Percentiles rank a stretch among this genome's conserved stretches.
phyloP scores from a whole-genome alignment of 768 basidiomycete species.

The Russula dissimulans region DNA sequence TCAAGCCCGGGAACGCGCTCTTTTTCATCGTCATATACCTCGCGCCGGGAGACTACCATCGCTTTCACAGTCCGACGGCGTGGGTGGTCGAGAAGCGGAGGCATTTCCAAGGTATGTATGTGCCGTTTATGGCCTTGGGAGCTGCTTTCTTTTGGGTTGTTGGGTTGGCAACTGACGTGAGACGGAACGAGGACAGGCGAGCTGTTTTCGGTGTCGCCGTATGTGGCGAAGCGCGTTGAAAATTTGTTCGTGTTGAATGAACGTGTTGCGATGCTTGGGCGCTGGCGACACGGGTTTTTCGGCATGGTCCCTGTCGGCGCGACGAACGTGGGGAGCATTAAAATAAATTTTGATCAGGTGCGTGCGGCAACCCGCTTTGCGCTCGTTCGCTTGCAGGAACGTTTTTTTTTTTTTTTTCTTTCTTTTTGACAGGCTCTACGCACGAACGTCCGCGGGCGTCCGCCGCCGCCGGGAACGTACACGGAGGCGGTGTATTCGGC shows the following conservation, averaged over 20 bases:
- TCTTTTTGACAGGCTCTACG: constrained; percentile 51
- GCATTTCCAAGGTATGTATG: constrained; percentile 75
- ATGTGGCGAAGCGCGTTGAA: constrained; percentile 83
- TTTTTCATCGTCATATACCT: constrained; percentile 96
- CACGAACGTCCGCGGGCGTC: constrained; percentile 73
- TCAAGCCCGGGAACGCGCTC: constrained; percentile 71
- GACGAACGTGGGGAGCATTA: constrained; percentile 95
- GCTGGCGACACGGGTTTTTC: constrained; percentile 96
- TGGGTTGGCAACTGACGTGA: not conserved
- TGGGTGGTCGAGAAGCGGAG: constrained; percentile 97
- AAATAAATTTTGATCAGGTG: constrained; percentile 89
- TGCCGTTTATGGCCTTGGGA: not conserved
- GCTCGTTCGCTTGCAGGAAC: not conserved
- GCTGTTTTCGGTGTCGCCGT: constrained; percentile 93
- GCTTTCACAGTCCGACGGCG: constrained; percentile 90
- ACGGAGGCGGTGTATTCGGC: constrained; percentile 85
- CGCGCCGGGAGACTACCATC: constrained; percentile 96
- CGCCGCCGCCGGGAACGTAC: constrained; percentile 77
- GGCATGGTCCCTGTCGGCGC: constrained; percentile 97
- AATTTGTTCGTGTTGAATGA: constrained; percentile 98
- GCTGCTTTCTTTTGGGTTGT: not conserved
- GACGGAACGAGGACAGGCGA: constrained; percentile 46
- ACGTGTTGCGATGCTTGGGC: constrained; percentile 86
- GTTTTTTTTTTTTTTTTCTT: not conserved
- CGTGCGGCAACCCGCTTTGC: not conserved